Percentiles rank a stretch among this genome's conserved stretches.
These are phyloP conservation scores for Lentinula novae-zelandiae DNA, from an alignment of 1,284 basidiomycete species.

Conservation along the genomic window DNA sequence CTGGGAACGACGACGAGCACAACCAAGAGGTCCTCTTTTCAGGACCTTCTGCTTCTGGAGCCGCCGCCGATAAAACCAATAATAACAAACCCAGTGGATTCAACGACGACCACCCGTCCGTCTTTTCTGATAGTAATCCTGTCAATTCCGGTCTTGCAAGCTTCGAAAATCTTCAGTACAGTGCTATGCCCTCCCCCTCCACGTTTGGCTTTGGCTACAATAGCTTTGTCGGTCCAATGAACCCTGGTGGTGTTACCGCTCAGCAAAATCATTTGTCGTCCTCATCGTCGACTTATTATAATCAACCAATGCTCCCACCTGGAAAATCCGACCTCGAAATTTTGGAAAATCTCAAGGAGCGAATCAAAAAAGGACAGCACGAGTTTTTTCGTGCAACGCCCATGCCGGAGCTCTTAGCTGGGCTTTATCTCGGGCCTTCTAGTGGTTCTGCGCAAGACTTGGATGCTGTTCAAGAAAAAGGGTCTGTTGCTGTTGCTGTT, in stretches of 20 bases:
- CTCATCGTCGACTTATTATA: neutral
- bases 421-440: slow-evolving; percentile 52
- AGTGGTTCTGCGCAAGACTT: slow-evolving; percentile 21
- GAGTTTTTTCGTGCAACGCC: slow-evolving; percentile 62
- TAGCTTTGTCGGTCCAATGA: slow-evolving; percentile 9
- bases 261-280: neutral
- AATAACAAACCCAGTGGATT: neutral
- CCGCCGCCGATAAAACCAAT: no score
- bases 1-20: slow-evolving; percentile 46
- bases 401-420: slow-evolving; percentile 57
- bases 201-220: slow-evolving; percentile 8
- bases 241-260: slow-evolving; percentile 6
- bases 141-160: neutral
- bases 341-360: slow-evolving; percentile 66
- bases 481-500: neutral
- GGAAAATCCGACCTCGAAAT: slow-evolving; percentile 64
- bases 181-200: neutral
- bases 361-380: slow-evolving; percentile 69
- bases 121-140: neutral
- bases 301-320: slow-evolving; percentile 26
- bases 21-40: slow-evolving; percentile 31
- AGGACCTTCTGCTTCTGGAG: neutral
- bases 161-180: slow-evolving; percentile 2
- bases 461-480: slow-evolving; percentile 2
- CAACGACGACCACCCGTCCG: neutral